Evolutionary conservation across 2,329 filamentous ascomycete genomes (phyloP), one percentile per base, ranked within the genome.

Genomic region (Pseudogymnoascus verrucosus): DNA sequence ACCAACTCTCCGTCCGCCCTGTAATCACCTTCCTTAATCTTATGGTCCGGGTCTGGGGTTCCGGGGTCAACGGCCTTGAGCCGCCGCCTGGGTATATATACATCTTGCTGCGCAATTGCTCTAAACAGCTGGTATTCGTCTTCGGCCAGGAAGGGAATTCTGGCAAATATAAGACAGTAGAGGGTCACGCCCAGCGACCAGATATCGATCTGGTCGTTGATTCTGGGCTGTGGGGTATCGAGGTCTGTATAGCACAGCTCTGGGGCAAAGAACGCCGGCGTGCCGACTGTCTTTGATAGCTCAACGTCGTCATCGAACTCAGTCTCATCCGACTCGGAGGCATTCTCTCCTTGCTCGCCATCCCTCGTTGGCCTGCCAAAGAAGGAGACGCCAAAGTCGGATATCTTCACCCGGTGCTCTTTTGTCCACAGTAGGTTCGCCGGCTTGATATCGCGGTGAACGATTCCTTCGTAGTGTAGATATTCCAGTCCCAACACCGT

Each of bases 351-450:
- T 39, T 86, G 83, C 70, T 96, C 91, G 62, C 89, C 90, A 57
- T 96, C 91, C 40, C 90, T 84, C 64, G 93, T 89, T 1, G 91
- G 91, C 61, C 91, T 87, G 28, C 95, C 95, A 67, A 99, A 91
- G 75, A 98, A 99, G 1, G 95, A 99, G 1, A 99, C 95, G 34
- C 95, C 95, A 78, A 99, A 99, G 73, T 99, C 95, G 4, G 95
- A 98, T 65, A 99, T 99, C 80, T 99, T 99, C 72, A 97, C 91
- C 12, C 89, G 87, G 69, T 93, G 87, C 67, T 92, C 89, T 69
- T 80, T 87, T 61, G 91, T 96, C 79, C 93, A 92, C 5, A 99
- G 81, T 5, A 99, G 82, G 73, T 98, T 98, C 39, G 93, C 93
- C 1, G 90, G 90, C 73, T 93, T 93, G 75, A 93, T 93, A 71